Evolutionary conservation across 768 basidiomycete genomes (phyloP).

Genomic region (Collybia mongolica): DNA sequence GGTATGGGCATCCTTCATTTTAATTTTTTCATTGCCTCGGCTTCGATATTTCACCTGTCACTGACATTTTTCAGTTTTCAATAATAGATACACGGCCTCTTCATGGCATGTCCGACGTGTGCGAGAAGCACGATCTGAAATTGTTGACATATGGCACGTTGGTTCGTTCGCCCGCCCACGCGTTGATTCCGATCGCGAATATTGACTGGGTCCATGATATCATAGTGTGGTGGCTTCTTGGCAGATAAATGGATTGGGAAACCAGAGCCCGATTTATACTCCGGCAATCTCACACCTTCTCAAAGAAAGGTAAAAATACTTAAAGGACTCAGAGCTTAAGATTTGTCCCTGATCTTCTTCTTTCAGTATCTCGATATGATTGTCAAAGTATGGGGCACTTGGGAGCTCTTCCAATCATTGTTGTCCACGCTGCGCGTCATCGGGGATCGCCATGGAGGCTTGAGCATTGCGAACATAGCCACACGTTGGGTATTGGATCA

Average conservation of each 20-base stretch:
- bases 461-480: conserved; percentile 76
- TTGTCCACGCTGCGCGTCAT: conserved; percentile 58
- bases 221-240: conserved; percentile 81
- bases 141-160: conserved; percentile 81
- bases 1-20: conserved; percentile 35
- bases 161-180: conserved; percentile 38
- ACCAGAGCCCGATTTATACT: conserved; percentile 72
- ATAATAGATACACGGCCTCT: conserved; percentile 77
- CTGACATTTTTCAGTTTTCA: conserved; percentile 56
- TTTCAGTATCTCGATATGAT: conserved; percentile 82
- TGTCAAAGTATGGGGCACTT: conserved; percentile 73
- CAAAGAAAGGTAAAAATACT: conserved; percentile 64
- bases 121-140: conserved; percentile 69
- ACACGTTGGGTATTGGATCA: conserved; percentile 85
- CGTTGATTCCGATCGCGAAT: background rate
- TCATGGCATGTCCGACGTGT: conserved; percentile 76
- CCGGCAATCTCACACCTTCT: conserved; percentile 69
- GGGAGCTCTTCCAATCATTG: conserved; percentile 72
- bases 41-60: background rate
- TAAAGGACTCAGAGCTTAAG: background rate
- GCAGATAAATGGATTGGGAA: conserved; percentile 71
- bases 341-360: conserved; percentile 1
- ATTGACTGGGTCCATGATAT: conserved; percentile 8
- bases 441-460: conserved; percentile 62
- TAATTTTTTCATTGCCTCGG: background rate